Evolutionary conservation across 2,329 filamentous ascomycete genomes (phyloP), one percentile per base, ranked within the genome.

Genomic region (Hypoxylon sp.): DNA sequence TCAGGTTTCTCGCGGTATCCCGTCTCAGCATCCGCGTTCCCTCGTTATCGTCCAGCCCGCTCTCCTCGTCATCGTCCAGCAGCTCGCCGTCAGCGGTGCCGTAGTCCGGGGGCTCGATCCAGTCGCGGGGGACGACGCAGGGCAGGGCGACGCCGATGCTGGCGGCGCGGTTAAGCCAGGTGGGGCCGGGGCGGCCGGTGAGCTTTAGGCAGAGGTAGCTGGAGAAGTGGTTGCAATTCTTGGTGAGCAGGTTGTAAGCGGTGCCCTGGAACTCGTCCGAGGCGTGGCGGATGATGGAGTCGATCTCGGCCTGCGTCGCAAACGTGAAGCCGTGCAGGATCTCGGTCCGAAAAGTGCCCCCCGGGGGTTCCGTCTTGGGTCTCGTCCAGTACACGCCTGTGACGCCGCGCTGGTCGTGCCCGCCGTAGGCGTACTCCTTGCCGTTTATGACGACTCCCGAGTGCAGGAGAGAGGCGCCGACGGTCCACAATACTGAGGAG

Each of bases 191-290:
- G 41, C 84, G 82, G 4, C 87, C 85, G 1, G 90, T 94, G 51
- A 96, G 81, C 64, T 84, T 84, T 71, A 88, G 80, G 74, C 89
- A 92, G 15, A 96, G 81, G 67, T 89, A 86, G 17, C 86, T 86
- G 2, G 91, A 94, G 72, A 96, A 96, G 73, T 96, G 91, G 73
- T 96, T 96, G 81, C 91, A 96, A 74, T 96, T 96, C 67, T 87
- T 87, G 17, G 88, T 92, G 40, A 96, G 81, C 11, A 96, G 83
- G 69, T 95, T 94, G 75, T 96, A 95, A 11, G 83, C 83, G 0
- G 87, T 87, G 20, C 91, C 91, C 54, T 87, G 81, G 68, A 95
- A 96, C 65, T 88, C 82, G 37, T 88, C 83, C 1, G 88, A 91
- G 10, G 88, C 88, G 54, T 80, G 79, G 66, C 83, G 84, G 40